Conservation (phyloP, 108 stramenopile species). For the Skeletonema menzelii region DNA sequence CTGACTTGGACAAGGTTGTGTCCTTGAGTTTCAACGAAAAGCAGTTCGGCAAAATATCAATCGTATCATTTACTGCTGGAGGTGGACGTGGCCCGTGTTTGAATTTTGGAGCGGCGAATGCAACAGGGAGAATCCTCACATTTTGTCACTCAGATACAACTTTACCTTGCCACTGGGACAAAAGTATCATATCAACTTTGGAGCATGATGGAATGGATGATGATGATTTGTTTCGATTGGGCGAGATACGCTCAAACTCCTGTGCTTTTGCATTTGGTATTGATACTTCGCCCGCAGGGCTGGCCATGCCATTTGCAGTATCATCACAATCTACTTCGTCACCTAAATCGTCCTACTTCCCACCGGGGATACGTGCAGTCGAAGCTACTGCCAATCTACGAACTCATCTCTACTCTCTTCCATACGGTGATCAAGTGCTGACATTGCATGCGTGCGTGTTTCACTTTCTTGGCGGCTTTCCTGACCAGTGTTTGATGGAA, state of each 20-base stretch:
- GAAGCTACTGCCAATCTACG: constrained; percentile 65
- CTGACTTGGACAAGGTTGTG: constrained; percentile 31
- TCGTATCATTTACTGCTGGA: constrained; percentile 47
- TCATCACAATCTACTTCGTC: background rate
- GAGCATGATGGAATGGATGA: constrained; percentile 23
- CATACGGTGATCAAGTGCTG: constrained; percentile 87
- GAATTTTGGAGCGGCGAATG: constrained; percentile 70
- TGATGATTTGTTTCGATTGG: constrained; percentile 1
- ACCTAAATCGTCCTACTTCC: constrained; percentile 10
- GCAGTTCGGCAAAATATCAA: constrained; percentile 41
- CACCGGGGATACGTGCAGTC: constrained; percentile 63
- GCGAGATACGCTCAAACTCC: constrained; percentile 37
- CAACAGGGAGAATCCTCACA: constrained; percentile 60
- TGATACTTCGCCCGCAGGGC: constrained; percentile 52
- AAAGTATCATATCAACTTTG: constrained; percentile 29
- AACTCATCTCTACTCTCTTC: constrained; percentile 61
- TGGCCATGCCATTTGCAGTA: constrained; percentile 38
- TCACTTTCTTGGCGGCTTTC: constrained; percentile 79
- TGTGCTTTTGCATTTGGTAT: constrained; percentile 80
- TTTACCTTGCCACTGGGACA: constrained; percentile 62
- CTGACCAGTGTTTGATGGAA: constrained; percentile 87
- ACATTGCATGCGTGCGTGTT: constrained; percentile 73
- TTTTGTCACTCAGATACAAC: constrained; percentile 84
- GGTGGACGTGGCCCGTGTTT: constrained; percentile 82
- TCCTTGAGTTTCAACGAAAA: background rate